These are phyloP conservation scores for Moesziomyces sp. DNA, from an alignment of 1,284 basidiomycete genomes.

Conservation along the genomic window DNA sequence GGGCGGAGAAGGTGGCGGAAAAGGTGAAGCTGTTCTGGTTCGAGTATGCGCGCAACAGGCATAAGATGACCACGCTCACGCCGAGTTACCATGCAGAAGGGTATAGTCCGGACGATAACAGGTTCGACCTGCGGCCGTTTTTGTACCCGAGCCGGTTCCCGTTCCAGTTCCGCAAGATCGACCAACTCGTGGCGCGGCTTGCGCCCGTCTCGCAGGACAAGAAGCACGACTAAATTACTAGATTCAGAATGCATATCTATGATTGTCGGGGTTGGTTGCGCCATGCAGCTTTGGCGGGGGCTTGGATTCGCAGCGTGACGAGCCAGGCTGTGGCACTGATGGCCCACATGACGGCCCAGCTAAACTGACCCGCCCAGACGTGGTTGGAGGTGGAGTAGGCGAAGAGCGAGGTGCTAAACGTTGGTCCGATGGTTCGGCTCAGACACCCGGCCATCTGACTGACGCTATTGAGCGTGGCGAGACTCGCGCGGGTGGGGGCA, in stretches of 20 bases:
- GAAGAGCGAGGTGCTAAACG: conserved; percentile 43
- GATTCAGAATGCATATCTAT: background rate
- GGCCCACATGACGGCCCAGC: conserved; percentile 43
- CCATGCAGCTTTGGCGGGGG: conserved; percentile 28
- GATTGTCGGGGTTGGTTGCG: conserved; percentile 5
- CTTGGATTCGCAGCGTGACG: conserved; percentile 22
- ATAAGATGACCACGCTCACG: conserved; percentile 99
- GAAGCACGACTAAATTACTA: background rate
- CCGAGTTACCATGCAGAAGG: conserved; percentile 90
- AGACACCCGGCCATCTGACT: conserved; percentile 46
- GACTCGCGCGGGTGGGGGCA: conserved; percentile 24
- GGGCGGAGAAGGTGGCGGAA: conserved; percentile 79
- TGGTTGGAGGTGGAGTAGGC: conserved; percentile 36
- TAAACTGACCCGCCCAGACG: conserved; percentile 37
- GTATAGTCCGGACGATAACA: conserved; percentile 95
- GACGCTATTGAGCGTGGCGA: conserved; percentile 53
- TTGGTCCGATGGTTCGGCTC: conserved; percentile 45
- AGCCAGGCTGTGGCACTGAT: conserved; percentile 17
- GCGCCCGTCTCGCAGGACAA: background rate
- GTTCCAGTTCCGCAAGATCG: conserved; percentile 96
- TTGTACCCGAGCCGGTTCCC: conserved; percentile 92
- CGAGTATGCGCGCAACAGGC: conserved; percentile 93
- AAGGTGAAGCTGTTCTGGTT: conserved; percentile 99
- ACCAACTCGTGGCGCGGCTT: conserved; percentile 73
- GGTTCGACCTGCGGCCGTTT: conserved; percentile 96